These are phyloP conservation scores for Marasmius oreades DNA, from an alignment of 1,284 basidiomycete genomes.

Conservation along the genomic window DNA sequence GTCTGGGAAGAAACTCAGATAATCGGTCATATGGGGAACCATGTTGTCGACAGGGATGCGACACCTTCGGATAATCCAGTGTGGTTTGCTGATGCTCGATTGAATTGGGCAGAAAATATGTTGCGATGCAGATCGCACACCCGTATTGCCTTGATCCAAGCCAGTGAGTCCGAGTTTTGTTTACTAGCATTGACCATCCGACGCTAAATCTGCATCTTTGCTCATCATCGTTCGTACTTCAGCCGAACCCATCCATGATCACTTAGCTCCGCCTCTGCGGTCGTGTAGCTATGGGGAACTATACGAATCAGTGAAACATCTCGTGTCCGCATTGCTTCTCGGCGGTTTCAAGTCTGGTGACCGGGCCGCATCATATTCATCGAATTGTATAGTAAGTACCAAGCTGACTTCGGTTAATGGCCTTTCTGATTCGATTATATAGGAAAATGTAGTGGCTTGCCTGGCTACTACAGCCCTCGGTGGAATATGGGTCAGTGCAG, in stretches of 20 bases:
- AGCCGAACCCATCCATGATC: slow-evolving; percentile 61
- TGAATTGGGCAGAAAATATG: slow-evolving; percentile 91
- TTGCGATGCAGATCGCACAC: slow-evolving; percentile 54
- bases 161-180: slow-evolving; percentile 43
- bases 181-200: slow-evolving; percentile 11
- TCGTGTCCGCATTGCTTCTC: slow-evolving; percentile 58
- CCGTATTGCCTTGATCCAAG: slow-evolving; percentile 74
- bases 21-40: slow-evolving; percentile 56
- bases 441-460: slow-evolving; percentile 74
- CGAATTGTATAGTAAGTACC: slow-evolving; percentile 68
- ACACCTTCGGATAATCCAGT: slow-evolving; percentile 68
- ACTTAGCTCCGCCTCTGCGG: slow-evolving; percentile 42
- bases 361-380: slow-evolving; percentile 77
- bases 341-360: slow-evolving; percentile 69
- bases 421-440: background rate
- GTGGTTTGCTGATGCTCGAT: slow-evolving; percentile 69
- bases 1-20: slow-evolving; percentile 76
- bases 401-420: slow-evolving; percentile 4
- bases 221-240: slow-evolving; percentile 9
- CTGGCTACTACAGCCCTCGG: slow-evolving; percentile 75
- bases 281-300: slow-evolving; percentile 59
- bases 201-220: slow-evolving; percentile 8
- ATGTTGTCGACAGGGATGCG: slow-evolving; percentile 58
- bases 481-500: slow-evolving; percentile 83
- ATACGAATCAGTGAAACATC: slow-evolving; percentile 56